Evolutionary conservation across 768 basidiomycete species (phyloP).

Genomic region (Leccinum fibrillosum): DNA sequence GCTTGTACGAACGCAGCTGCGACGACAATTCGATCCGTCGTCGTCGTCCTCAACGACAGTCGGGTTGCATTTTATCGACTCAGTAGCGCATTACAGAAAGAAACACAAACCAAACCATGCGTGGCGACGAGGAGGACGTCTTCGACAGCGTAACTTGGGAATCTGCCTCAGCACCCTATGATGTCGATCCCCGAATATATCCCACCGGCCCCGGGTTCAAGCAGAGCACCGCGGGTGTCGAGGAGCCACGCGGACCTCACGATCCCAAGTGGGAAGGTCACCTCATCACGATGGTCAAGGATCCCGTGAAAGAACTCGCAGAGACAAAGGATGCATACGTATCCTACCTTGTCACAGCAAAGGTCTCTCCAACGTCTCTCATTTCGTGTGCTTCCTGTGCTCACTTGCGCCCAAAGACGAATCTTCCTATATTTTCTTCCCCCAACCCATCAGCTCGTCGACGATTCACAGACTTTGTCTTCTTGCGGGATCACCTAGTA

Average conservation of each 20-base stretch:
- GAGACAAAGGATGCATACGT: slow-evolving; percentile 98
- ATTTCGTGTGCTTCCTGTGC: not conserved
- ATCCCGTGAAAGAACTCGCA: slow-evolving; percentile 93
- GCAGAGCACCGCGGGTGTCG: slow-evolving; percentile 70
- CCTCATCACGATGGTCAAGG: slow-evolving; percentile 77
- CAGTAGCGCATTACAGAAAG: not conserved
- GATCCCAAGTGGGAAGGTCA: slow-evolving; percentile 92
- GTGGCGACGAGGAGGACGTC: slow-evolving; percentile 84
- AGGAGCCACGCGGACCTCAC: slow-evolving; percentile 61
- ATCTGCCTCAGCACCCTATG: slow-evolving; percentile 60
- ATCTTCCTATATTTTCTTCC: slow-evolving; percentile 80
- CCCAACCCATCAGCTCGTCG: slow-evolving; percentile 74
- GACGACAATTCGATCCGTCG: not conserved
- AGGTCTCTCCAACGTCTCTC: slow-evolving; percentile 48
- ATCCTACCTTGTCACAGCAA: slow-evolving; percentile 86
- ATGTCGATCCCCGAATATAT: slow-evolving; percentile 37
- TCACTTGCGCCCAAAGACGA: slow-evolving; percentile 58
- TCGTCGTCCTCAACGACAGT: not conserved
- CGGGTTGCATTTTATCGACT: not conserved
- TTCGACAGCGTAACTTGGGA: slow-evolving; percentile 94
- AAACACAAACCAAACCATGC: slow-evolving; percentile 44
- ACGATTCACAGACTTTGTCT: slow-evolving; percentile 96
- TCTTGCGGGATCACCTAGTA: slow-evolving; percentile 81
- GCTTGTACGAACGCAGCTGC: not conserved
- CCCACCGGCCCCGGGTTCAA: slow-evolving; percentile 72